Evolutionary conservation across 345 rosid genomes (phyloP).

Genomic region (Physaria fendleri): DNA sequence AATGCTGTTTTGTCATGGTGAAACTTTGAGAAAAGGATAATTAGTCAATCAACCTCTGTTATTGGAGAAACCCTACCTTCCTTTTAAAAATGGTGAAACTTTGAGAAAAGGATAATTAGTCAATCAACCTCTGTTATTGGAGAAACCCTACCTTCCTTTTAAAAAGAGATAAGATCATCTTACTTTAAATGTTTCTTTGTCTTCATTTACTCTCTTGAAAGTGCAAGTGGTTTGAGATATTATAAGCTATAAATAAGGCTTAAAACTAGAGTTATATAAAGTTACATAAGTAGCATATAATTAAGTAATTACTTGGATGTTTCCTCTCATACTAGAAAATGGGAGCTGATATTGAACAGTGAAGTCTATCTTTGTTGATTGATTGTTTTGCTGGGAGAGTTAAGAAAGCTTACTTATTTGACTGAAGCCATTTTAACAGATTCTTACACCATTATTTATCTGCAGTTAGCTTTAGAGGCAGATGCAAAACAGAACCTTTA

Average conservation of each 20-base stretch:
- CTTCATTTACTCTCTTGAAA: background rate
- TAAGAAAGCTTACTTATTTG: background rate
- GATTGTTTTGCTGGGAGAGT: background rate
- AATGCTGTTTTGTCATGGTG: constrained; percentile 8
- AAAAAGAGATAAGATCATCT: constrained; percentile 4
- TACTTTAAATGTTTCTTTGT: background rate
- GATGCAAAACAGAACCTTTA: too few species aligned
- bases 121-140: constrained; percentile 17
- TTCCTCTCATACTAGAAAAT: background rate
- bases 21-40: constrained; percentile 14
- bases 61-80: constrained; percentile 18
- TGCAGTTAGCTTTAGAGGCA: too few species aligned
- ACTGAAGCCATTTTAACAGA: background rate
- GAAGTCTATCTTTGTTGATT: constrained; percentile 11
- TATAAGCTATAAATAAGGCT: background rate
- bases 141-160: constrained; percentile 14
- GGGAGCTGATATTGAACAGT: background rate
- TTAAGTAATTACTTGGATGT: background rate
- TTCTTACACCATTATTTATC: background rate
- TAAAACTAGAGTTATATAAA: background rate
- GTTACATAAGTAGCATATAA: background rate
- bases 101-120: constrained; percentile 14
- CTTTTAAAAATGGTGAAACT: constrained; percentile 7
- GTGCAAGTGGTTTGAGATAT: constrained; percentile 6
- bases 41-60: constrained; percentile 8